Percentiles rank a stretch among this genome's conserved stretches.
Conservation (phyloP, 441 rosid genomes). For the Breynia disticha region DNA sequence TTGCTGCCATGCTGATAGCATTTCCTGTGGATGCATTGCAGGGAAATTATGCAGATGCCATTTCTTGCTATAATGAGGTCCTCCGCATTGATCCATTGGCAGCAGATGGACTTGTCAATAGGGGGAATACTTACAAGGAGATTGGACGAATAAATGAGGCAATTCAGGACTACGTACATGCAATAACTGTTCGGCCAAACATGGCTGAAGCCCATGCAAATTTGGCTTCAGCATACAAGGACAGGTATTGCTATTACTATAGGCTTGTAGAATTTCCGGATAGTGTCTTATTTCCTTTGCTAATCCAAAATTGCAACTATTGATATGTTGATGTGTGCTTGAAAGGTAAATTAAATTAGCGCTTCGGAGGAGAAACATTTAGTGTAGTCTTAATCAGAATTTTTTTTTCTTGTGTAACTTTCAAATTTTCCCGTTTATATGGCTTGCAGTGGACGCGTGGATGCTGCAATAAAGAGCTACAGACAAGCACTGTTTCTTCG, state of each 20-base stretch:
- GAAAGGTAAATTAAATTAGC: too few species aligned
- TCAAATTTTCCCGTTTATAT: conserved; percentile 1
- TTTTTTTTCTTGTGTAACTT: not conserved
- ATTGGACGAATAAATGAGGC: conserved; percentile 95
- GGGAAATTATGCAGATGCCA: conserved; percentile 97
- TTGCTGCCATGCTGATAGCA: not conserved
- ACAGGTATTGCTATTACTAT: conserved; percentile 42
- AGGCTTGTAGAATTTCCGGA: too few species aligned
- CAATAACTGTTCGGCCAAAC: conserved; percentile 69
- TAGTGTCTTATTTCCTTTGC: too few species aligned
- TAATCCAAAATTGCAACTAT: too few species aligned
- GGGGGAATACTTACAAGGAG: conserved; percentile 97
- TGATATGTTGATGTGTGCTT: too few species aligned
- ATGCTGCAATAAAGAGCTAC: conserved; percentile 92
- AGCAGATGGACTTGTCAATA: conserved; percentile 96
- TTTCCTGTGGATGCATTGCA: conserved; percentile 20
- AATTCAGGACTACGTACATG: conserved; percentile 82
- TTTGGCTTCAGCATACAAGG: conserved; percentile 97
- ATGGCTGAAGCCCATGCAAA: conserved; percentile 99
- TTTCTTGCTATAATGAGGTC: conserved; percentile 97
- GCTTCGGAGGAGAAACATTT: too few species aligned
- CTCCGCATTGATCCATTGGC: conserved; percentile 96
- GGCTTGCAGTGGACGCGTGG: conserved; percentile 70
- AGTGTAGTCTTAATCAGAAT: too few species aligned
- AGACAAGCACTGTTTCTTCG: conserved; percentile 79